These are phyloP conservation scores for Tuber aestivum DNA, from an alignment of 495 filamentous ascomycete species.

Conservation along the genomic window DNA sequence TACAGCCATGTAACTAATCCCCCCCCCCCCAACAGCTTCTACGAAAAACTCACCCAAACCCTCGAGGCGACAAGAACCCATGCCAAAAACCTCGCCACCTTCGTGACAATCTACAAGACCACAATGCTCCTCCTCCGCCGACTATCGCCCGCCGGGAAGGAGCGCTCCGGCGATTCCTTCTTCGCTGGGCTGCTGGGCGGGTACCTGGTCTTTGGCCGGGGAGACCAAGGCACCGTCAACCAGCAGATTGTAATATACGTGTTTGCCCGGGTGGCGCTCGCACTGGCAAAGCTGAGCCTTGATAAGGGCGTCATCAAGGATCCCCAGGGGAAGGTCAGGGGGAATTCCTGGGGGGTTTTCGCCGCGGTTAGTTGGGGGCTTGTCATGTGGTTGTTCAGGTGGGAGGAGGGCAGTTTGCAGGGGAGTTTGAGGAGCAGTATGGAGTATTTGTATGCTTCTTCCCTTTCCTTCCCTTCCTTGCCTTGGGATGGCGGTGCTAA, in stretches of 20 bases:
- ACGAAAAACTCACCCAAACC: constrained; percentile 70
- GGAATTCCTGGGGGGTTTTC: constrained; percentile 84
- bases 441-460: constrained; percentile 77
- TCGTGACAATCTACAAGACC: constrained; percentile 80
- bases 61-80: constrained; percentile 82
- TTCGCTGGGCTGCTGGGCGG: constrained; percentile 86
- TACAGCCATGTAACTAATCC: constrained; percentile 21
- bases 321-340: constrained; percentile 47
- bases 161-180: constrained; percentile 58
- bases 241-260: constrained; percentile 99
- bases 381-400: constrained; percentile 94
- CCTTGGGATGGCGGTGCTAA: constrained; percentile 2
- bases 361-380: constrained; percentile 79
- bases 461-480: not conserved
- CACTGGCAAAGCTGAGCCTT: constrained; percentile 72
- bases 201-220: constrained; percentile 85
- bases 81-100: constrained; percentile 83
- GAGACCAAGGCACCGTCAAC: constrained; percentile 71
- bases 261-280: constrained; percentile 83
- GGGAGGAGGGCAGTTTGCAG: constrained; percentile 84
- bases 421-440: constrained; percentile 89
- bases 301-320: constrained; percentile 45
- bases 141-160: constrained; percentile 50
- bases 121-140: constrained; percentile 62
- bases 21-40: constrained; percentile 50